Evolutionary conservation across 2,329 filamentous ascomycete genomes (phyloP).

Genomic region (Scedosporium minutisporum): DNA sequence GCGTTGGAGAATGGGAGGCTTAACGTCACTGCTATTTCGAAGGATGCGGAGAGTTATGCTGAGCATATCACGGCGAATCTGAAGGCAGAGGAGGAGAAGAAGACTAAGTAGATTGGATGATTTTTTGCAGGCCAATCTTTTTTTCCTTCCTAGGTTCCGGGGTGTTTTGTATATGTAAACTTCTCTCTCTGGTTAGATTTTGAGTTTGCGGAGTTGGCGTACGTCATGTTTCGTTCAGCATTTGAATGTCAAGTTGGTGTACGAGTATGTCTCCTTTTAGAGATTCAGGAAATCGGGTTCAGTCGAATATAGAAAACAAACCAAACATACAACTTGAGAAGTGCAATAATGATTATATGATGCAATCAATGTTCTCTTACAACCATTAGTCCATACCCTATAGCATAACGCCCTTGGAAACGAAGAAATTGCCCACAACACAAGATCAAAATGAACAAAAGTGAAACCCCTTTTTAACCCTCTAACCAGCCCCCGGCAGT

Average conservation of each 20-base stretch:
- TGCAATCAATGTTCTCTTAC: background rate
- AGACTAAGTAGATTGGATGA: background rate
- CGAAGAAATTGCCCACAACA: background rate
- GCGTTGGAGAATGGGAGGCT: constrained; percentile 51
- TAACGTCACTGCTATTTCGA: constrained; percentile 49
- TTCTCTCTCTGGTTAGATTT: background rate
- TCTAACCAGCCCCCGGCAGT: too few relatives aligned
- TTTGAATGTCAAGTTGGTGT: too few relatives aligned
- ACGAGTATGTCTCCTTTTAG: too few relatives aligned
- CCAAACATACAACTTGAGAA: too few relatives aligned
- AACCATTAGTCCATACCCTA: background rate
- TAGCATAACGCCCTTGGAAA: background rate
- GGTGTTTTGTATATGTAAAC: background rate
- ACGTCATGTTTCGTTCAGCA: background rate
- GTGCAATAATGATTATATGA: background rate
- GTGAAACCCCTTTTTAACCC: background rate
- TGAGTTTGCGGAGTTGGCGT: background rate
- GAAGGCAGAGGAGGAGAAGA: constrained; percentile 8
- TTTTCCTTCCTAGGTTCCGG: background rate
- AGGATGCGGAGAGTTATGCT: constrained; percentile 55
- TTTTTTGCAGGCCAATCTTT: too few relatives aligned
- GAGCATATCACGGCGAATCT: constrained; percentile 24
- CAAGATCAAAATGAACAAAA: background rate
- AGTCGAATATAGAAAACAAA: too few relatives aligned
- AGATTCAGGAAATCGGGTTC: too few relatives aligned